Conservation (phyloP, 176 grass and related monocot genomes). For the Raddia distichophylla region DNA sequence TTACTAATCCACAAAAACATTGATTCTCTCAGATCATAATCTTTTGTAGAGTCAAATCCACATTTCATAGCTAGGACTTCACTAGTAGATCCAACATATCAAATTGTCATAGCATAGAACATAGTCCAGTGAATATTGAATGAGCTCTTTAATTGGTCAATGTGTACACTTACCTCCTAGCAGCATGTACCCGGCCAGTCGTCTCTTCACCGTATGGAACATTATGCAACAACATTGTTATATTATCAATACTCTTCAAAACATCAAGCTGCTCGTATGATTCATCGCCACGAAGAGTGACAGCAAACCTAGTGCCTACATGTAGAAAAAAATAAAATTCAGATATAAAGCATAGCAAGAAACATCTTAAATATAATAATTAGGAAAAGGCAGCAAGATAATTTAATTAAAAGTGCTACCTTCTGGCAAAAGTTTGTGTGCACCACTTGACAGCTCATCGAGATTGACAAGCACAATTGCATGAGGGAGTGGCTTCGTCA, state of each 20-base stretch:
- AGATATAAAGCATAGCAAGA: slow-evolving; percentile 30
- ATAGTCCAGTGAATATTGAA: neutral
- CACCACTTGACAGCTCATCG: slow-evolving; percentile 76
- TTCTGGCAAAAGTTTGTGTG: slow-evolving; percentile 92
- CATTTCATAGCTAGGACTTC: neutral
- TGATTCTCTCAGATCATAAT: neutral
- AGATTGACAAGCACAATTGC: slow-evolving; percentile 88
- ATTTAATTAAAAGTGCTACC: slow-evolving; percentile 51
- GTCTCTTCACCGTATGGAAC: slow-evolving; percentile 77
- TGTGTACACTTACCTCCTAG: slow-evolving; percentile 66
- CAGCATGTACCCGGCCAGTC: slow-evolving; percentile 81
- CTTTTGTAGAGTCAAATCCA: slow-evolving; percentile 20
- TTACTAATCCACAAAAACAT: neutral
- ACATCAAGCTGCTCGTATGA: slow-evolving; percentile 66
- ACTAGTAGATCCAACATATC: neutral
- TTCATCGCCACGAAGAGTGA: slow-evolving; percentile 81
- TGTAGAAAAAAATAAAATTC: neutral
- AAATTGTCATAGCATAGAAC: neutral
- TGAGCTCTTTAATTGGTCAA: neutral
- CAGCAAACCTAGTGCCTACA: slow-evolving; percentile 87
- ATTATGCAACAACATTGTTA: slow-evolving; percentile 86
- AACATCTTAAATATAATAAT: slow-evolving; percentile 12
- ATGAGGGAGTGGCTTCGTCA: slow-evolving; percentile 85
- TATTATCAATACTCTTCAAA: slow-evolving; percentile 72
- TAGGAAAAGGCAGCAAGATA: neutral